Base-by-base conservation (phyloP, 768 basidiomycete genomes). In the Tricholoma furcatifolium region DNA sequence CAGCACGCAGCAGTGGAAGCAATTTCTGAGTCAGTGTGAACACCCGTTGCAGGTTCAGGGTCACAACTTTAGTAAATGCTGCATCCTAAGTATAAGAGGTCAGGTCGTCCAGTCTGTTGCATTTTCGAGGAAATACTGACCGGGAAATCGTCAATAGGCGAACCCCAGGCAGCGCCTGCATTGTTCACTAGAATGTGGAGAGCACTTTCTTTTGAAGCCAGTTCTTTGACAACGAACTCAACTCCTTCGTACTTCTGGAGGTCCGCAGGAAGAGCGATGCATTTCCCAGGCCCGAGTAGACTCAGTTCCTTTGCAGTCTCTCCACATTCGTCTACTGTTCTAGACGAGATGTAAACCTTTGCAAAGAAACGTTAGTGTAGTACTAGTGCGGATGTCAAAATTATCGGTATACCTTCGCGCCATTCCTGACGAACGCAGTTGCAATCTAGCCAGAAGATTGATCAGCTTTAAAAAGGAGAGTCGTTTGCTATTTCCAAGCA, bases 131-230 rank as follows among this genome's bases (percentile, higher is more conserved):
- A 67, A n/a, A 51, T 51, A 81, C 81, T 11, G 20, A 27, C 47
- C 47, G 75, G 72, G 59, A 77, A 75, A 17, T 77, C 71, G 47
- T 78, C 75, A 39, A 81, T 65, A 12, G 68, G 53, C 9, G 71
- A 75, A 18, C 74, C 77, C 82, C 82, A 82, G 15, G 76, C 73
- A n/a, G 80, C 73, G 6, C 84, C 84, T 6, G 81, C 81, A 54
- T 86, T 87, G 66, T 87, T 86, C 51, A 87, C 78, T 8, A 84
- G 74, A 32, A 81, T 73, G 62, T 85, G 77, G 32, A 86, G 63
- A 1, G 64, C 75, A 40, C 74, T 70, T 69, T 88, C 87, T 62
- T 72, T 70, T 44, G 71, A 70, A 45, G 71, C 61, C 23, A 87
- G 59, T 65, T 80, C 81, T 39, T 72, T 60, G 2, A 76, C 81